A percentile compares a stretch with the other conserved stretches of the same genome.
These are phyloP conservation scores for Sporormia fimetaria DNA, from an alignment of 495 filamentous ascomycete genomes.

Conservation along the genomic window DNA sequence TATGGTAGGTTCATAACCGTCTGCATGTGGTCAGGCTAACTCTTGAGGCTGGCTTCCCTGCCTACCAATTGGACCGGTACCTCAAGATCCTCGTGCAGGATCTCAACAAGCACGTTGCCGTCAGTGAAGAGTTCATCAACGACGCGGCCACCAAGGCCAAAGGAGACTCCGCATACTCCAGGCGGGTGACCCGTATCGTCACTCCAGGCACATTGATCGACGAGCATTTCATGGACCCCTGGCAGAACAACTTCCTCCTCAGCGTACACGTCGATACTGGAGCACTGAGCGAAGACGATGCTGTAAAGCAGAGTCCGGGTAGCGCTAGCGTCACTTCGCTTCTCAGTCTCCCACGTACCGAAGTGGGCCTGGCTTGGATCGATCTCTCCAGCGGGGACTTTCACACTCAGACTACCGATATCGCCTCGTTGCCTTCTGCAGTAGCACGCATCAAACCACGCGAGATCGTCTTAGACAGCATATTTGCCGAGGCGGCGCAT, in stretches of 20 bases:
- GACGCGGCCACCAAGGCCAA: conserved; percentile 53
- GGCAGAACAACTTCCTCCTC: conserved; percentile 83
- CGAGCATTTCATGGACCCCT: conserved; percentile 91
- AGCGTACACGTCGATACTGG: conserved; percentile 48
- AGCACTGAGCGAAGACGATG: conserved; percentile 17
- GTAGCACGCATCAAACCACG: conserved; percentile 72
- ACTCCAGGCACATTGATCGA: conserved; percentile 94
- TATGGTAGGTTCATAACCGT: conserved; percentile 47
- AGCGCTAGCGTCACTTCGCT: conserved; percentile 13
- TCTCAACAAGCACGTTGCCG: conserved; percentile 76
- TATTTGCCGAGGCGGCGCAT: conserved; percentile 27
- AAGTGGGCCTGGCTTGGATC: conserved; percentile 79
- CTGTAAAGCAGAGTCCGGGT: conserved; percentile 30
- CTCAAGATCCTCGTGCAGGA: conserved; percentile 90
- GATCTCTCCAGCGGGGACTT: conserved; percentile 93
- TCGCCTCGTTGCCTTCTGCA: conserved; percentile 60
- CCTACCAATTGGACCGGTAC: conserved; percentile 80
- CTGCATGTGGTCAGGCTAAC: conserved; percentile 12
- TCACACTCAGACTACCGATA: conserved; percentile 68
- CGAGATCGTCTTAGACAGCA: conserved; percentile 63
- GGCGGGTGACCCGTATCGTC: conserved; percentile 73
- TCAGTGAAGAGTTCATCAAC: conserved; percentile 82
- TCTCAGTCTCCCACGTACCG: conserved; percentile 26
- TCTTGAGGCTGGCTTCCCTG: conserved; percentile 74
- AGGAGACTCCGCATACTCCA: conserved; percentile 69